Evolutionary conservation across 441 rosid genomes (phyloP).

Genomic region (Adansonia gregorii): DNA sequence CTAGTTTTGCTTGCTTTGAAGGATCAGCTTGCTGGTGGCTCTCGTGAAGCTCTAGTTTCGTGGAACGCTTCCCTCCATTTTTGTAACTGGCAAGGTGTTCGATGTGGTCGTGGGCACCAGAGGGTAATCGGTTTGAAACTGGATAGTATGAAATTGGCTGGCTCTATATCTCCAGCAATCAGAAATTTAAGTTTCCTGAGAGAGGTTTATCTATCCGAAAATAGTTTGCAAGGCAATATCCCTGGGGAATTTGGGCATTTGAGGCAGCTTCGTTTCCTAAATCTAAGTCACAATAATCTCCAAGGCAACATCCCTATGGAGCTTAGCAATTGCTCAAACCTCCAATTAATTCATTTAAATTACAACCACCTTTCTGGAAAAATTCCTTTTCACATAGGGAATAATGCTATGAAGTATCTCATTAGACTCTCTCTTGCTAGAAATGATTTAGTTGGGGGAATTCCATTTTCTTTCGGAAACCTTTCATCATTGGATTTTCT

Average conservation of each 20-base stretch:
- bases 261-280: no score
- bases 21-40: conserved; percentile 18
- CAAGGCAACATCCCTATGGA: background rate
- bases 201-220: background rate
- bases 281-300: conserved; percentile 7
- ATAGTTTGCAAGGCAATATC: background rate
- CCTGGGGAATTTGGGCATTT: conserved; percentile 2
- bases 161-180: conserved; percentile 5
- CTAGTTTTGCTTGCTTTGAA: conserved; percentile 29
- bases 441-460: no score
- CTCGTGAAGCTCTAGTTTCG: conserved; percentile 11
- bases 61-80: conserved; percentile 37
- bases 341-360: no score
- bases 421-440: no score
- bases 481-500: no score
- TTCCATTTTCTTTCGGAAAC: no score
- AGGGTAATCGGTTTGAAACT: conserved; percentile 23
- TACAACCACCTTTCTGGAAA: no score
- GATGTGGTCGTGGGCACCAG: conserved; percentile 30
- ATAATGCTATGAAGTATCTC: background rate
- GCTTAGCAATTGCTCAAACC: no score
- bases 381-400: no score
- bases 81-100: conserved; percentile 41
- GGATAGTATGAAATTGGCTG: background rate
- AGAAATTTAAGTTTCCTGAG: background rate